Evolutionary conservation across 495 filamentous ascomycete species (phyloP).

Genomic region (Aspergillus saccharolyticus): DNA sequence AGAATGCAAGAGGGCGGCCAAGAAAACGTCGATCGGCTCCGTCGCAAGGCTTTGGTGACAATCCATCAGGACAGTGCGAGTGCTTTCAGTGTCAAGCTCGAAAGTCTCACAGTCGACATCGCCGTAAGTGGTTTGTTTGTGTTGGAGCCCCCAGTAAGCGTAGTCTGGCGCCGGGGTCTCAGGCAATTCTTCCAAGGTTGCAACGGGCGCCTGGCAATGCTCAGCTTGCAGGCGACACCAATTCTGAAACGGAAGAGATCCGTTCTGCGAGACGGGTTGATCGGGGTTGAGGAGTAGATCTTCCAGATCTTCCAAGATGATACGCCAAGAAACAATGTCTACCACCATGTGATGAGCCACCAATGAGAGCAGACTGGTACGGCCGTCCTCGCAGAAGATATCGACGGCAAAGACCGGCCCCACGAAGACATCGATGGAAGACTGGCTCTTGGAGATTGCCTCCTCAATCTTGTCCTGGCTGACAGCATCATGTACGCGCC

Average conservation of each 20-base stretch:
- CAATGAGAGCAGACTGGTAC: slow-evolving; percentile 53
- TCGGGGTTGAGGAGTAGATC: slow-evolving; percentile 50
- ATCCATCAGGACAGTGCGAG: slow-evolving; percentile 37
- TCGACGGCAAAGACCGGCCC: slow-evolving; percentile 43
- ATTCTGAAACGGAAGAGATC: slow-evolving; percentile 56
- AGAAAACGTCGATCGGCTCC: slow-evolving; percentile 49
- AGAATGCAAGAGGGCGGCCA: slow-evolving; percentile 48
- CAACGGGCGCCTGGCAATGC: slow-evolving; percentile 23
- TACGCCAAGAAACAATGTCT: slow-evolving; percentile 66
- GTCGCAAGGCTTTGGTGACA: slow-evolving; percentile 47
- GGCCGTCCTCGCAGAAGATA: slow-evolving; percentile 44
- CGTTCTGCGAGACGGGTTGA: slow-evolving; percentile 24
- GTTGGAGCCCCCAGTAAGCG: slow-evolving; percentile 51
- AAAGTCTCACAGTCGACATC: slow-evolving; percentile 44
- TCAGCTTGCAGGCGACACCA: slow-evolving; percentile 52
- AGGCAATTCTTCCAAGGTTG: slow-evolving; percentile 21
- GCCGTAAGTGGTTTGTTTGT: slow-evolving; percentile 40
- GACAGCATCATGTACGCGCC: slow-evolving; percentile 20
- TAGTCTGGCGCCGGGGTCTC: slow-evolving; percentile 29
- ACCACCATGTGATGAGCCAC: slow-evolving; percentile 64
- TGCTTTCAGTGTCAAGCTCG: slow-evolving; percentile 41
- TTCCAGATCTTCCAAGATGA: slow-evolving; percentile 64
- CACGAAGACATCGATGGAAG: slow-evolving; percentile 37
- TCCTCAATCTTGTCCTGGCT: slow-evolving; percentile 26
- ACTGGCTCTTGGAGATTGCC: slow-evolving; percentile 36